Conservation (phyloP, 2,329 filamentous ascomycete species). For the Colletotrichum noveboracense region DNA sequence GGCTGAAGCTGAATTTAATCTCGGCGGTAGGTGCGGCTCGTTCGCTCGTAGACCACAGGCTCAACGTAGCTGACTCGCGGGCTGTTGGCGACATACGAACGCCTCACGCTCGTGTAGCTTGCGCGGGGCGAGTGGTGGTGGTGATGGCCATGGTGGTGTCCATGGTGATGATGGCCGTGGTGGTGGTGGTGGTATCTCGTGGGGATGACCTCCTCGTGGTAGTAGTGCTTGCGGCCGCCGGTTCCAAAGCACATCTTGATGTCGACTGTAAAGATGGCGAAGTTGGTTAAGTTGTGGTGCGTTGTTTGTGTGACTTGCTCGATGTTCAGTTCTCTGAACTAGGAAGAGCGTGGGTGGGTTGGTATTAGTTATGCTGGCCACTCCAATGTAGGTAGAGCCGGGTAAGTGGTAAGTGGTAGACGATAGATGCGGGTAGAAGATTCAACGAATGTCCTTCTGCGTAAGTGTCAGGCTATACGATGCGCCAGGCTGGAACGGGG, state of each 20-base stretch:
- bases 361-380: neutral
- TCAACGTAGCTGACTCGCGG: slow-evolving; percentile 47
- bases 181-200: slow-evolving; percentile 41
- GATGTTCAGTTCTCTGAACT: neutral
- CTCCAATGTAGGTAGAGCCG: neutral
- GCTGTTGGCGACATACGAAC: slow-evolving; percentile 40
- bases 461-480: slow-evolving; percentile 4
- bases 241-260: slow-evolving; percentile 56
- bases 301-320: neutral
- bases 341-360: neutral
- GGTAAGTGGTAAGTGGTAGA: neutral
- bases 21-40: slow-evolving; percentile 37
- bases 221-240: slow-evolving; percentile 54
- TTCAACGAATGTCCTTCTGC: slow-evolving; percentile 7
- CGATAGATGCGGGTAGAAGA: slow-evolving; percentile 1
- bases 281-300: neutral
- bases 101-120: slow-evolving; percentile 47
- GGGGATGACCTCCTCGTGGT: slow-evolving; percentile 59
- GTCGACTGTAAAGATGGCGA: neutral
- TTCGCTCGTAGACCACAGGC: slow-evolving; percentile 41
- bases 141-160: slow-evolving; percentile 38
- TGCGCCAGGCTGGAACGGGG: neutral
- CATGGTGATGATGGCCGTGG: slow-evolving; percentile 36
- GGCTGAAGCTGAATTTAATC: neutral
- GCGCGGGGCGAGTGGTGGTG: slow-evolving; percentile 41